phyloP scores from a whole-genome alignment of 148 eudicot genomes.

The Dianthus caryophyllus region DNA sequence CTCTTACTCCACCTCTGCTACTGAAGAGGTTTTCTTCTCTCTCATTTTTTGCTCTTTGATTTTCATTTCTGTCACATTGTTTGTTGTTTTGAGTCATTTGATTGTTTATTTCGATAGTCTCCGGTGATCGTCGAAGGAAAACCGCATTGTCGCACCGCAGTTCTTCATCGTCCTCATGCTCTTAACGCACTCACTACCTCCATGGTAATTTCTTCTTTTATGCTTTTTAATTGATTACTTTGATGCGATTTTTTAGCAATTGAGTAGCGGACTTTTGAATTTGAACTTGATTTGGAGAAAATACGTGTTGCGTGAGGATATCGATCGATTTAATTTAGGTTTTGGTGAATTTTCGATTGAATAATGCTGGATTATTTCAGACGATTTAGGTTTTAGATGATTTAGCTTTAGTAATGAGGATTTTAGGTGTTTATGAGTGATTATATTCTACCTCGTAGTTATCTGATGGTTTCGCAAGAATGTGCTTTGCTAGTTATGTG shows the following conservation, averaged over 20 bases:
- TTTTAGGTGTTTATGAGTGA: neutral
- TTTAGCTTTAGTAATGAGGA: conserved; percentile 1
- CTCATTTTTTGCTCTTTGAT: too few species aligned
- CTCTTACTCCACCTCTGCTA: neutral
- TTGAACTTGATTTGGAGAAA: neutral
- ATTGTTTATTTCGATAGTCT: neutral
- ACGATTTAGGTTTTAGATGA: too few species aligned
- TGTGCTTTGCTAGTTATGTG: neutral
- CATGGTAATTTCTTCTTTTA: conserved; percentile 32
- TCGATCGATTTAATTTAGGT: conserved; percentile 1
- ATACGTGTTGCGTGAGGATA: neutral
- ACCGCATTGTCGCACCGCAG: conserved; percentile 52
- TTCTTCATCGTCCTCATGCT: conserved; percentile 60
- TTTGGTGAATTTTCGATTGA: neutral
- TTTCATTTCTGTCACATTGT: neutral
- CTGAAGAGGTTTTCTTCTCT: conserved; percentile 19
- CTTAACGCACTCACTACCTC: conserved; percentile 62
- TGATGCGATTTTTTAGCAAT: neutral
- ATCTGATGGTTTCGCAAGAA: neutral
- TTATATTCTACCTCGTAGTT: neutral
- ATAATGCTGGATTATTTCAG: neutral
- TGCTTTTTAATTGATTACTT: neutral
- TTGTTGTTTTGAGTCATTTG: neutral
- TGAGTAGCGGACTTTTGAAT: neutral
- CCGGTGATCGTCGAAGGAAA: conserved; percentile 69